Evolutionary conservation across 1,284 basidiomycete genomes (phyloP), one percentile per base, ranked within the genome.

Genomic region (Coniferiporia sulphurascens): DNA sequence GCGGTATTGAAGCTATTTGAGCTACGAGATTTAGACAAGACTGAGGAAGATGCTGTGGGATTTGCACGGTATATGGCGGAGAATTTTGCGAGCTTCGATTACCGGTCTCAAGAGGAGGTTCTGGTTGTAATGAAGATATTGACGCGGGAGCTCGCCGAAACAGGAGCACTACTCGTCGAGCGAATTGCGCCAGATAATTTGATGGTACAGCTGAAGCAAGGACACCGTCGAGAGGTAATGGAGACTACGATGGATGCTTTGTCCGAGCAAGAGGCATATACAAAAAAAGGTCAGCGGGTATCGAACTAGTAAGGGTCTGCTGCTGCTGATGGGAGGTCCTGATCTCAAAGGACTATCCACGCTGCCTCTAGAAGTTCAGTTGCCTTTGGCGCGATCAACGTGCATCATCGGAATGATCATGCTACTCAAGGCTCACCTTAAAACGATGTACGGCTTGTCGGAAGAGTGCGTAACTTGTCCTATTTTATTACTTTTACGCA

Each of bases 61-160:
- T 92, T 98, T 66, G 82, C 82, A 0, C 86, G 93, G 50, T 99
- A 93, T 73, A 88, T 98, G 79, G 90, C 93, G 0, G 97, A 99
- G 71, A 98, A 97, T 68, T 87, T 99, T 60, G 83, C 93, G 0
- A 78, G 86, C 1, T 83, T 99, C 60, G 94, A 98, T 52, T 98
- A 95, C 78, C 97, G 95, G 75, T 90, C 91, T 0, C 86, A 90
- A 68, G 97, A 99, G 70, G 97, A 99, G 74, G 86, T 90, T 3
- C 77, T 98, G 59, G 84, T 87, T 0, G 86, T 98, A 17, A 83
- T 98, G 66, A 89, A 89, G 64, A 82, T 84, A 56, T 80, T 98
- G 51, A 95, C 91, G 3, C 78, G 81, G 10, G 81, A 93, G 9
- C 76, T 98, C 43, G 95, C 94, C 0, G 91, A 90, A 0, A 83